Conservation (phyloP, 352 stramenopile species). For the Pythium periplocum region DNA sequence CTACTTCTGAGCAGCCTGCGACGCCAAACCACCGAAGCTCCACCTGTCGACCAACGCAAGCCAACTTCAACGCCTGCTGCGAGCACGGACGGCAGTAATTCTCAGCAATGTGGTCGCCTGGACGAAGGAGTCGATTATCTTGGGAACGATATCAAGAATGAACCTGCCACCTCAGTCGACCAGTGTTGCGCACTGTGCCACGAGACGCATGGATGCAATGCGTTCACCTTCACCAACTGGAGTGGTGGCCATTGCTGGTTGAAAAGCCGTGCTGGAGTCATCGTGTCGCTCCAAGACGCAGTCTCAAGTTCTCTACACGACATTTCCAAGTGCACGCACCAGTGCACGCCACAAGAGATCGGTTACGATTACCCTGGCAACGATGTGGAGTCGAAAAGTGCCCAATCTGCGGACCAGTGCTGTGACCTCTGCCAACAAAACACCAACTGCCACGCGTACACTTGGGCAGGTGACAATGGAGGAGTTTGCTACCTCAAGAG, state of each 20-base stretch:
- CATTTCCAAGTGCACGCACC: conserved; percentile 19
- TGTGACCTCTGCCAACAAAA: conserved; percentile 15
- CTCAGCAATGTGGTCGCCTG: conserved; percentile 7
- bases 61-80: neutral
- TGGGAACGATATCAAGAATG: conserved; percentile 26
- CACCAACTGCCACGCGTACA: conserved; percentile 23
- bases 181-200: conserved; percentile 28
- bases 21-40: neutral
- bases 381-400: conserved; percentile 12
- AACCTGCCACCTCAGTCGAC: conserved; percentile 3
- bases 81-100: neutral
- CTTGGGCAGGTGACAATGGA: conserved; percentile 15
- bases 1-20: conserved; percentile 1
- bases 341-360: conserved; percentile 16
- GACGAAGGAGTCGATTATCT: conserved; percentile 31
- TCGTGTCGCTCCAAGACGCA: conserved; percentile 13
- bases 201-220: conserved; percentile 14
- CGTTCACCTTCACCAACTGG: conserved; percentile 21
- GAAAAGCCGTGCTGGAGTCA: conserved; percentile 22
- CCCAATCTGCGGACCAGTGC: conserved; percentile 12
- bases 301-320: conserved; percentile 23
- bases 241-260: conserved; percentile 27
- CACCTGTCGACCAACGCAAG: too few species aligned
- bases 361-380: conserved; percentile 24
- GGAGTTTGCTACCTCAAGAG: conserved; percentile 27